Evolutionary conservation across 73 alveolate species (phyloP).

Genomic region (Loxodes magnus): DNA sequence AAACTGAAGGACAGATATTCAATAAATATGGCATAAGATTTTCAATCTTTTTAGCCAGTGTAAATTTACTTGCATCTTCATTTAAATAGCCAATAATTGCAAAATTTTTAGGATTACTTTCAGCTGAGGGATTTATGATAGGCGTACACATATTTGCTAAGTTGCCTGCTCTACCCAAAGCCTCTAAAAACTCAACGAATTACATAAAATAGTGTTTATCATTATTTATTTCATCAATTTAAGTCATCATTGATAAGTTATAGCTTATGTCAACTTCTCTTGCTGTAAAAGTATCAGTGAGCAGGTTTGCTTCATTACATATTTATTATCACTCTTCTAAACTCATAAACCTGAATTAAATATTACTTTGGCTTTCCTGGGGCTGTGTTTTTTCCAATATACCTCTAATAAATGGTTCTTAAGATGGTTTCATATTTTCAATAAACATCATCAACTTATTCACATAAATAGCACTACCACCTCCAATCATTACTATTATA

Average conservation of each 20-base stretch:
- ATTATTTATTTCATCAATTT: constrained; percentile 43
- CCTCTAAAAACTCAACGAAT: constrained; percentile 55
- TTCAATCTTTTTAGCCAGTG: too few species aligned
- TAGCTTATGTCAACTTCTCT: constrained; percentile 49
- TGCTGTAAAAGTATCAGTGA: constrained; percentile 55
- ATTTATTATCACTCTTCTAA: constrained; percentile 45
- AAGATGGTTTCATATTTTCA: too few species aligned
- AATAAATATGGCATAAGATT: too few species aligned
- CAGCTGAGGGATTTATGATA: too few species aligned
- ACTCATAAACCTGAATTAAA: constrained; percentile 66
- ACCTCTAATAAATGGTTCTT: too few species aligned
- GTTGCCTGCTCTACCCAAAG: constrained; percentile 53
- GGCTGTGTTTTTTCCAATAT: too few species aligned
- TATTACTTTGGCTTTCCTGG: too few species aligned
- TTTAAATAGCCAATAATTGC: too few species aligned
- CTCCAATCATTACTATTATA: neutral
- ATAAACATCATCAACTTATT: neutral
- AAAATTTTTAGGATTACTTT: too few species aligned
- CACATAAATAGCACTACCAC: neutral
- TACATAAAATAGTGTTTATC: constrained; percentile 44
- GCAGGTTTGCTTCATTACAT: constrained; percentile 23
- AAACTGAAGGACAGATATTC: too few species aligned
- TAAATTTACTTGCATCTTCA: too few species aligned
- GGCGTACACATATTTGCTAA: too few species aligned
- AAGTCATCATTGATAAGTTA: constrained; percentile 54